Evolutionary conservation across 2,329 filamentous ascomycete species (phyloP).

Genomic region (Lomentospora prolificans): DNA sequence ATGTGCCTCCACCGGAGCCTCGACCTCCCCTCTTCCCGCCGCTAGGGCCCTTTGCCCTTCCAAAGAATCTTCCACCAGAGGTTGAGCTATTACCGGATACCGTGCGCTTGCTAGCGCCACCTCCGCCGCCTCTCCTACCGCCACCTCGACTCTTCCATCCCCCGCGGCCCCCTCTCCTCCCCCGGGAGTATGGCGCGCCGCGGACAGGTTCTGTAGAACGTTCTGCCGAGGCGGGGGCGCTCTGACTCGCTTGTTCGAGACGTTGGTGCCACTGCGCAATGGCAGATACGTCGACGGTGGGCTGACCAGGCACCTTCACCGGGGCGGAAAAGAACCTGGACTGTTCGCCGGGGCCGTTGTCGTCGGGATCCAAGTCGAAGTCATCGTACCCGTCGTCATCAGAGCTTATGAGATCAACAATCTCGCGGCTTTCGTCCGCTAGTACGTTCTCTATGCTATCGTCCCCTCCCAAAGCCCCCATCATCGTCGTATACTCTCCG

Average conservation of each 20-base stretch:
- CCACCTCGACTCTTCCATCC: constrained; percentile 16
- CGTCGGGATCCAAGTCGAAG: constrained; percentile 23
- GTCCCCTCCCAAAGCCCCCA: constrained; percentile 21
- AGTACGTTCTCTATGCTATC: constrained; percentile 10
- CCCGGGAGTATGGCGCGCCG: constrained; percentile 18
- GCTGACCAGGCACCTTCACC: constrained; percentile 25
- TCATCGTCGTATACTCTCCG: constrained; percentile 38
- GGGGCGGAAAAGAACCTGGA: constrained; percentile 37
- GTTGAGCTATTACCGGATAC: constrained; percentile 12
- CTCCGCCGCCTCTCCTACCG: constrained; percentile 21
- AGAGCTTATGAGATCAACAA: constrained; percentile 47
- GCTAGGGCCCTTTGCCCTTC: constrained; percentile 10
- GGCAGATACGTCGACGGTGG: constrained; percentile 19
- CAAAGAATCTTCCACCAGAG: constrained; percentile 14
- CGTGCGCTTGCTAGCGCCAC: constrained; percentile 13
- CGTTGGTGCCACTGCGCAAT: constrained; percentile 17
- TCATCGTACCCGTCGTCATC: constrained; percentile 22
- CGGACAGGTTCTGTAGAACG: neutral
- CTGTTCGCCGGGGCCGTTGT: constrained; percentile 26
- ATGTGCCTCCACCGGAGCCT: constrained; percentile 9
- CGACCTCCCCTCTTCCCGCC: constrained; percentile 19
- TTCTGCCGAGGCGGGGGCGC: neutral
- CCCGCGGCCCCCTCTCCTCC: constrained; percentile 18
- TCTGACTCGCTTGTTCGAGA: constrained; percentile 14
- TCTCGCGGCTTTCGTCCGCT: constrained; percentile 22